These are phyloP conservation scores for Aethionema arabicum DNA, from an alignment of 345 rosid genomes.

Conservation along the genomic window DNA sequence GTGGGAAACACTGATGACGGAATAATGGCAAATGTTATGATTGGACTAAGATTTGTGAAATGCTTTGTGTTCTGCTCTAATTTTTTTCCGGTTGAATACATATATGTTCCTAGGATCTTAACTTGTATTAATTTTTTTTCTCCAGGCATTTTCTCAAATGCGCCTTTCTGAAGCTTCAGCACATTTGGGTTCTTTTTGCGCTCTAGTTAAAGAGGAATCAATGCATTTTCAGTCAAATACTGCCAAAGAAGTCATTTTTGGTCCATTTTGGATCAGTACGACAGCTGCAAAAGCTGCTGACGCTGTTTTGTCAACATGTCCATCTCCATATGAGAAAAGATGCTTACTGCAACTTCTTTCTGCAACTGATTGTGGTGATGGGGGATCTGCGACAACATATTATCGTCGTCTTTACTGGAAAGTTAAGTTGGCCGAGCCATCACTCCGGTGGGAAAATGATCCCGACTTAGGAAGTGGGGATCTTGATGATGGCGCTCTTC, in stretches of 20 bases:
- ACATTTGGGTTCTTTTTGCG: conserved; percentile 91
- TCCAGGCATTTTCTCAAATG: conserved; percentile 96
- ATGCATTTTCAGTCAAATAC: conserved; percentile 48
- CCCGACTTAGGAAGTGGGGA: conserved; percentile 77
- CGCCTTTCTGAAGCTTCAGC: conserved; percentile 97
- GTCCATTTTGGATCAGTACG: conserved; percentile 78
- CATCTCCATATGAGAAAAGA: conserved; percentile 96
- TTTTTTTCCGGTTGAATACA: neutral
- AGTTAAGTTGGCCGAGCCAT: conserved; percentile 93
- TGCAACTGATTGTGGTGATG: conserved; percentile 92
- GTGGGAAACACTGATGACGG: conserved; percentile 19
- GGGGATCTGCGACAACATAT: conserved; percentile 71
- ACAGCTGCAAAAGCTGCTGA: conserved; percentile 92
- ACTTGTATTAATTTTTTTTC: conserved; percentile 19
- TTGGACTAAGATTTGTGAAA: conserved; percentile 19
- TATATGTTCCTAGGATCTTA: conserved; percentile 15
- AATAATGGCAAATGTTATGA: conserved; percentile 10
- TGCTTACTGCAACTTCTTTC: conserved; percentile 91
- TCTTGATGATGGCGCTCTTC: conserved; percentile 89
- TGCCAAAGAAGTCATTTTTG: conserved; percentile 63
- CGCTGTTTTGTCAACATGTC: conserved; percentile 82
- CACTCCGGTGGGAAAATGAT: conserved; percentile 61
- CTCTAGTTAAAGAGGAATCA: conserved; percentile 82
- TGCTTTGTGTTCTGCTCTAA: conserved; percentile 18
- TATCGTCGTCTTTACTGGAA: conserved; percentile 87